Conservation (phyloP, 371 early-diverging fungal species). For the Capniomyces stellatus region DNA sequence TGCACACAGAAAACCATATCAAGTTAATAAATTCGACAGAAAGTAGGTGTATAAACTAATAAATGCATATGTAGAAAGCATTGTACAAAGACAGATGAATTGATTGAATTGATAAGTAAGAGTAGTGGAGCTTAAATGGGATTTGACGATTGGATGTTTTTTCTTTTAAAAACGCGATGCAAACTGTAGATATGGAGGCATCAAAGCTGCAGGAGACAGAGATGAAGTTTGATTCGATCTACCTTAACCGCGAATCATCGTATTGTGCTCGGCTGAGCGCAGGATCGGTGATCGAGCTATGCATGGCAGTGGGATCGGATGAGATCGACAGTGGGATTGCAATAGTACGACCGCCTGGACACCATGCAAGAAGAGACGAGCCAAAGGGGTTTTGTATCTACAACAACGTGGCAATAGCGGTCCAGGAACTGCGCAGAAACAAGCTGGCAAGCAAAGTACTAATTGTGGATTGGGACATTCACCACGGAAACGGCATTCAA, state of each 20-base stretch:
- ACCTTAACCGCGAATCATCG: conserved; percentile 41
- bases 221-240: conserved; percentile 42
- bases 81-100: no score
- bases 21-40: conserved; percentile 19
- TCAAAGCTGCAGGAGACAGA: conserved; percentile 19
- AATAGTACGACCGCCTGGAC: conserved; percentile 74
- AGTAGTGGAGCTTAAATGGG: no score
- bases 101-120: no score
- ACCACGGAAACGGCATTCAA: conserved; percentile 90
- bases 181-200: conserved; percentile 10
- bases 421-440: conserved; percentile 31
- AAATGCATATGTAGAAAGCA: background rate
- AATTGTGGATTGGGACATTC: conserved; percentile 92
- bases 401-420: conserved; percentile 78
- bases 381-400: conserved; percentile 72
- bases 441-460: conserved; percentile 36
- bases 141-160: no score
- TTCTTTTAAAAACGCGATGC: no score
- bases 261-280: conserved; percentile 44
- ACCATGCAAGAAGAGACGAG: conserved; percentile 61
- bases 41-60: conserved; percentile 13
- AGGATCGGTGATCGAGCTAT: conserved; percentile 54
- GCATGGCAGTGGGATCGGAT: conserved; percentile 42
- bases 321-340: conserved; percentile 61
- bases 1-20: conserved; percentile 36